Base-by-base conservation (phyloP, 2,329 filamentous ascomycete genomes). In the Colletotrichum sublineola region DNA sequence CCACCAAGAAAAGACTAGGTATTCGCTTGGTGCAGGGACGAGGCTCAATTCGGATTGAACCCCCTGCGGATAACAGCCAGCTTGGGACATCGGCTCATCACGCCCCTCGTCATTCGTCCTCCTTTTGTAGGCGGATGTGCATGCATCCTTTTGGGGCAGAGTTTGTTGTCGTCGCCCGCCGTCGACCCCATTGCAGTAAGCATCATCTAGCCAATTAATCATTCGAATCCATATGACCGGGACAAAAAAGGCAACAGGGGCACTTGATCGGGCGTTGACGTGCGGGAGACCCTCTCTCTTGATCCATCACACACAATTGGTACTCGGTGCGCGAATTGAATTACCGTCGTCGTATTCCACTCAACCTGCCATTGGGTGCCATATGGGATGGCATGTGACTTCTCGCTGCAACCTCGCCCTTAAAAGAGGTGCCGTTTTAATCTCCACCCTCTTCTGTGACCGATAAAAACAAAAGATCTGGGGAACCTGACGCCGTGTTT, bases 11-110 rank as follows among this genome's bases (percentile, higher is more conserved):
- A 38, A 57, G 38, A 73, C 70, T 65, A 24, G 24, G 24, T 24
- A 73, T 73, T 64, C 48, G 33, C 62, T 70, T 69, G 58, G 66
- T 73, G 70, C 70, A 73, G 66, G 53, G 55, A 42, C 60, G 48
- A 69, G 60, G 64, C 70, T 65, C 70, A 36, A 70, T 73, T 48
- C 53, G 66, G 66, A 38, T 56, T 48, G 55, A 68, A 61, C 66
- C 70, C 69, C 69, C 67, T 73, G 66, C 61, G 50, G 18, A 8
- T 57, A 57, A 52, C 57, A 68, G 18, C 31, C 65, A 63, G 53
- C 31, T 50, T 71, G 57, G 57, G 57, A 68, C 42, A 31, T 33
- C 33, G 36, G 60, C 67, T 66, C 57, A n/a, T 40, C 55, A 24
- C 63, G n/a, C 46, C 40, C 18, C 14, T 53, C 38, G 48, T 56